Evolutionary conservation across 352 stramenopile species (phyloP).

Genomic region (Phytophthora crassamura): DNA sequence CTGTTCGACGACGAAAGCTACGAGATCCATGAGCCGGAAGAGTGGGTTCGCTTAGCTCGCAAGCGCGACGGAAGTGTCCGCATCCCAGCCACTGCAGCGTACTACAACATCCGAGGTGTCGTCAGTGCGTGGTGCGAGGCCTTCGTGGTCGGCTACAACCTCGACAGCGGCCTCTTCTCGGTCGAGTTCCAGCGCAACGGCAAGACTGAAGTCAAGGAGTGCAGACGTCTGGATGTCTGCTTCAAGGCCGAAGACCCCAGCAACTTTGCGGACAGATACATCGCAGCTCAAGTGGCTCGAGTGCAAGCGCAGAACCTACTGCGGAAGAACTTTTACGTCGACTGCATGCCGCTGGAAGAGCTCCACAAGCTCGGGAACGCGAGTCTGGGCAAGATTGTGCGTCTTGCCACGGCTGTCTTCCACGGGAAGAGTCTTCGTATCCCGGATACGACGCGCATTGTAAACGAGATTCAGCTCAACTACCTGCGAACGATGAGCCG

Average conservation of each 20-base stretch:
- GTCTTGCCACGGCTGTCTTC: slow-evolving; percentile 67
- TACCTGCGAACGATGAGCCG: slow-evolving; percentile 94
- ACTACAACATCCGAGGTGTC: slow-evolving; percentile 63
- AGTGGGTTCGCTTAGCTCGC: slow-evolving; percentile 71
- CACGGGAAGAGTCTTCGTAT: slow-evolving; percentile 72
- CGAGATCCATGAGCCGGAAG: slow-evolving; percentile 64
- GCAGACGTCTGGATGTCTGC: slow-evolving; percentile 70
- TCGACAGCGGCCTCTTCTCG: slow-evolving; percentile 48
- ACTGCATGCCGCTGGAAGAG: slow-evolving; percentile 87
- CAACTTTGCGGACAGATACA: slow-evolving; percentile 82
- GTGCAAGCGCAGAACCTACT: slow-evolving; percentile 74
- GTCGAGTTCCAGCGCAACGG: slow-evolving; percentile 73
- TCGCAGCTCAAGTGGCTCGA: slow-evolving; percentile 59
- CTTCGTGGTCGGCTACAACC: slow-evolving; percentile 64
- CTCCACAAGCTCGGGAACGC: slow-evolving; percentile 85
- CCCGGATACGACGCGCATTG: slow-evolving; percentile 76
- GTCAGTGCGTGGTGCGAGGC: slow-evolving; percentile 74
- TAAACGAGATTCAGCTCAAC: slow-evolving; percentile 92
- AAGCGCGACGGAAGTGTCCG: slow-evolving; percentile 55
- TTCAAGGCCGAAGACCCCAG: slow-evolving; percentile 83
- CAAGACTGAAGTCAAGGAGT: slow-evolving; percentile 62
- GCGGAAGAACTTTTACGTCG: slow-evolving; percentile 83
- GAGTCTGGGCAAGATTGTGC: slow-evolving; percentile 80
- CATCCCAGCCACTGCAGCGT: slow-evolving; percentile 75
- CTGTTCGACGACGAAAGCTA: slow-evolving; percentile 86